Base-by-base conservation (phyloP, 345 rosid genomes). In the Lepidium sativum region DNA sequence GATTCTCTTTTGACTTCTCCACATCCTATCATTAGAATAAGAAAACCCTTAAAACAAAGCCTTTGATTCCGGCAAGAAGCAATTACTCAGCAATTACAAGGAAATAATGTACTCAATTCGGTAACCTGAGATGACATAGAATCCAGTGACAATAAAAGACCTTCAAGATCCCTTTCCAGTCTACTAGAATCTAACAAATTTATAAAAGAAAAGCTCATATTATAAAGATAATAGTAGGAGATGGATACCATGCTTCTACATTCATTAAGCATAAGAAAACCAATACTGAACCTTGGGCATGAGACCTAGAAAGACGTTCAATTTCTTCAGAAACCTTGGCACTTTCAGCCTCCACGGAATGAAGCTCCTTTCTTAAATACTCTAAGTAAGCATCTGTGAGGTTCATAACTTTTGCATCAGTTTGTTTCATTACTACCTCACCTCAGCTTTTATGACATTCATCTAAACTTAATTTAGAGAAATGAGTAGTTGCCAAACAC, bases 311-410 rank as follows among this genome's bases (percentile, higher is more conserved):
- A 62, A 92, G 88, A 71, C 44, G 71, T 68, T 92, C 84, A 33
- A 86, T 80, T 76, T 86, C 89, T 42, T 77, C 74, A 62, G 83
- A 77, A 59, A 84, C 81, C 73, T 67, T 78, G 67, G 75, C 78
- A 60, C 75, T 81, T 69, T 89, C 86, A 55, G 77, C 71, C 75
- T 80, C 78, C 50, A 83, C 83, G 1, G 76, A 57, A 53, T 54
- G 70, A 42, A 85, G 91, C 75, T 92, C 96, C 69, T 85, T 81
- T 73, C 77, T 77, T 70, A 89, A 70, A 39, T 79, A 72, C 72
- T 65, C 83, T 3, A 25, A 25, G 29, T 25, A 5, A 5, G 6
- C 29, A 25, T 4, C 6, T 25, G 29, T 25, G 29, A 25, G 25
- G 29, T 25, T 4, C 0, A 6, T 25, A 25, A 25, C 29, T 25